A percentile compares a stretch with the other conserved stretches of the same genome.
Evolutionary conservation across 768 basidiomycete species (phyloP).

Genomic region (Nidula microcarpa): DNA sequence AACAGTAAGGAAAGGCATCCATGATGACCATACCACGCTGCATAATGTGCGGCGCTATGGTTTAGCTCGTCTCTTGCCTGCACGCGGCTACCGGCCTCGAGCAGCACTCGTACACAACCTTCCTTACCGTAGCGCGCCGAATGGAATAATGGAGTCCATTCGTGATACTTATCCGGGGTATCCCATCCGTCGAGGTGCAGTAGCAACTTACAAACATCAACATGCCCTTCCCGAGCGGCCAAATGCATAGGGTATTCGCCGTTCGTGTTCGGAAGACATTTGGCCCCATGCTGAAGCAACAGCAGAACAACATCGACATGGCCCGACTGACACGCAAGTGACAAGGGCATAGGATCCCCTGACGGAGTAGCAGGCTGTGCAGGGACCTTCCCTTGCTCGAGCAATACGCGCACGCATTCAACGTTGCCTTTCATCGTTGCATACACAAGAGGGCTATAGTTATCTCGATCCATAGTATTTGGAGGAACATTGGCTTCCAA

Average conservation of each 20-base stretch:
- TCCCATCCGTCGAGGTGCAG: constrained; percentile 77
- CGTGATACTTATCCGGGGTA: constrained; percentile 91
- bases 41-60: constrained; percentile 86
- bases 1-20: constrained; percentile 63
- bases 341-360: constrained; percentile 80
- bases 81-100: constrained; percentile 78
- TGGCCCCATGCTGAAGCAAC: constrained; percentile 74
- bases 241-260: constrained; percentile 98
- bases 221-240: constrained; percentile 90
- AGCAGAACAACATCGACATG: constrained; percentile 80
- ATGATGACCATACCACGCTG: constrained; percentile 93
- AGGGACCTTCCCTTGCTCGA: constrained; percentile 66
- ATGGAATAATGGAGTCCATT: constrained; percentile 97
- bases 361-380: constrained; percentile 54
- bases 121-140: constrained; percentile 84
- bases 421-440: constrained; percentile 85
- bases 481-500: constrained; percentile 66
- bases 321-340: constrained; percentile 88
- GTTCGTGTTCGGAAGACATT: constrained; percentile 81
- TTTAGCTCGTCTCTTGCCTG: constrained; percentile 79
- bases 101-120: constrained; percentile 70
- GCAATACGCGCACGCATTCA: constrained; percentile 78
- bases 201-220: constrained; percentile 76
- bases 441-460: constrained; percentile 91
- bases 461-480: constrained; percentile 83